Evolutionary conservation across 352 stramenopile species (phyloP).

Genomic region (Globisporangium iwayamae): DNA sequence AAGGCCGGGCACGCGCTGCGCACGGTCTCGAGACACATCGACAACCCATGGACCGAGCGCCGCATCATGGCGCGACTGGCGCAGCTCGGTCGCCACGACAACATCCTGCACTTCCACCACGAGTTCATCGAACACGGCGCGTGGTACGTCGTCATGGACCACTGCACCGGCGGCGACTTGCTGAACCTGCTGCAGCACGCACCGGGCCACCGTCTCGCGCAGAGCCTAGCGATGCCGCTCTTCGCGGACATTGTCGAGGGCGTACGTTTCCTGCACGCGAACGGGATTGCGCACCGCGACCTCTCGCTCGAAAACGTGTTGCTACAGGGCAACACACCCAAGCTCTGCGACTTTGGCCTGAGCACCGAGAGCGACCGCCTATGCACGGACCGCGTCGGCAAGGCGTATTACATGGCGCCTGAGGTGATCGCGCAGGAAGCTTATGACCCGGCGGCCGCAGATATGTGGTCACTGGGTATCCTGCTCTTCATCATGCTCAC

Average conservation of each 20-base stretch:
- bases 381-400: constrained; percentile 13
- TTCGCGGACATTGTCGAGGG: constrained; percentile 29
- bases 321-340: constrained; percentile 42
- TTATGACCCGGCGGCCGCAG: constrained; percentile 45
- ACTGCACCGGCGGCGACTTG: constrained; percentile 47
- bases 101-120: constrained; percentile 36
- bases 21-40: constrained; percentile 11
- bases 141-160: constrained; percentile 58
- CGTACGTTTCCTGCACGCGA: constrained; percentile 54
- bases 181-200: constrained; percentile 24
- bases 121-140: constrained; percentile 39
- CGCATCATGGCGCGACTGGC: constrained; percentile 23
- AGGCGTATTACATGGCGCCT: constrained; percentile 56
- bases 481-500: constrained; percentile 68
- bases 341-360: constrained; percentile 60
- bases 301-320: constrained; percentile 39
- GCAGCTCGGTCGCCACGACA: constrained; percentile 27
- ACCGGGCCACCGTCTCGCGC: constrained; percentile 22
- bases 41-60: constrained; percentile 42
- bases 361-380: constrained; percentile 12
- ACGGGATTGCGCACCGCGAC: constrained; percentile 90
- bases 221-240: constrained; percentile 21
- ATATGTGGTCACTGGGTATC: constrained; percentile 70
- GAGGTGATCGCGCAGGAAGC: constrained; percentile 34
- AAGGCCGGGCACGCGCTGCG: constrained; percentile 20